Base-by-base conservation (phyloP, 192 early-diverging fungal genomes). In the Paraglomus brasilianum region DNA sequence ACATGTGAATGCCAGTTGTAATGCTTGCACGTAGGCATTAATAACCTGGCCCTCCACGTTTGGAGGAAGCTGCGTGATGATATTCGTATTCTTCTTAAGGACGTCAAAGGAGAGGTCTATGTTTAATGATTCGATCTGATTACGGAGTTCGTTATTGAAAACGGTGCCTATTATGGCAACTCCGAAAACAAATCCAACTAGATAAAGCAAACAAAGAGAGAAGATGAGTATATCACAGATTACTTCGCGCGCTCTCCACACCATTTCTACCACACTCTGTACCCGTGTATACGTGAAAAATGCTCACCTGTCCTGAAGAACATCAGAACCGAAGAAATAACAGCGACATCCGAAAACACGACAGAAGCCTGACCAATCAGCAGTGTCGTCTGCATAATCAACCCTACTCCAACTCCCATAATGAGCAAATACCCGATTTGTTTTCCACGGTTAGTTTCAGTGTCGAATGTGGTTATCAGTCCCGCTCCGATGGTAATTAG, bases 311-410 rank as follows among this genome's bases (percentile, higher is more conserved):
- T n/a, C 30, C 53, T 76, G 47, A 86, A 75, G 66, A 92, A 93
- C 11, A 83, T 83, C 36, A 82, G 82, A 45, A 91, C 68, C 6
- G 90, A 81, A 10, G 93, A 93, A 48, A 83, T 88, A 5, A 88
- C 77, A 0, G 93, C 93, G 77, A 93, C 87, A 61, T 88, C 82
- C 14, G 74, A 72, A 49, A 81, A 78, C 5, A 77, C 59, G 1
- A 93, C 92, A 1, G 83, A 77, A 0, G 86, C 87, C 69, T 94
- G 94, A 4, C 87, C 82, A 3, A 84, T 89, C 62, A 93, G 75
- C 71, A 93, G 82, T 36, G 85, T 82, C 1, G 86, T 88, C 79
- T 93, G 92, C 59, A 94, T 77, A 60, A 87, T 80, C 40, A 75
- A 80, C 47, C 95, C 93, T 42, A 89, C 80, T 22, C 95, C 95